Conservation (phyloP, 345 rosid genomes). For the Linum usitatissimum region DNA sequence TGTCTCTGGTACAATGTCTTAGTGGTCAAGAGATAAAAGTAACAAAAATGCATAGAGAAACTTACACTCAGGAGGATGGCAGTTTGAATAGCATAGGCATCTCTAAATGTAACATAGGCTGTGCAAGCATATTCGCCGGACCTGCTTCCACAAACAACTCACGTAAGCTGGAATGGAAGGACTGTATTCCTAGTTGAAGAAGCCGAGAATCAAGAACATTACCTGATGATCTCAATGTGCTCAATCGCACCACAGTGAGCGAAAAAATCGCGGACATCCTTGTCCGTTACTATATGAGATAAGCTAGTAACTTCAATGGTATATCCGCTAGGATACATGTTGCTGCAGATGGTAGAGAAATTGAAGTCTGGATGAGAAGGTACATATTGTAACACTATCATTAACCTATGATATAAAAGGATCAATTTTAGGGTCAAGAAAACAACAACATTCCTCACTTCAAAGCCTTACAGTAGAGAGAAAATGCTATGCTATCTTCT, state of each 20-base stretch:
- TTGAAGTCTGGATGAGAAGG: slow-evolving; percentile 7
- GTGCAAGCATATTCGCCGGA: slow-evolving; percentile 49
- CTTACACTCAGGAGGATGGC: slow-evolving; percentile 84
- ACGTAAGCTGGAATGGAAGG: slow-evolving; percentile 2
- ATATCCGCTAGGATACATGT: slow-evolving; percentile 68
- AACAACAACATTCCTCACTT: slow-evolving; percentile 9
- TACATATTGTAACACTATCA: slow-evolving; percentile 8
- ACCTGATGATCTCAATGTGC: slow-evolving; percentile 67
- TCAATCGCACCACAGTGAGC: slow-evolving; percentile 59
- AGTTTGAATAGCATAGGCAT: slow-evolving; percentile 65
- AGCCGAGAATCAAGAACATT: background rate
- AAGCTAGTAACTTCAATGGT: slow-evolving; percentile 64
- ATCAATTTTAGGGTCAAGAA: slow-evolving; percentile 6
- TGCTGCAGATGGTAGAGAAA: slow-evolving; percentile 7
- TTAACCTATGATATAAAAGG: background rate
- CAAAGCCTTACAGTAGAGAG: slow-evolving; percentile 9
- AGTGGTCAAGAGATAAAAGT: no score
- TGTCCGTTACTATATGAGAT: slow-evolving; percentile 59
- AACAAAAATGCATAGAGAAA: slow-evolving; percentile 4
- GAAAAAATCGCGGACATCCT: slow-evolving; percentile 60
- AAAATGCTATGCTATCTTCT: slow-evolving; percentile 12
- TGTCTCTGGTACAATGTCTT: no score
- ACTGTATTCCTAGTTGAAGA: no score
- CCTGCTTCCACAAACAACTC: slow-evolving; percentile 26
- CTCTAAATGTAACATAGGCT: slow-evolving; percentile 71